A percentile compares a stretch with the other conserved stretches of the same genome.
Evolutionary conservation across 2,329 filamentous ascomycete species (phyloP).

Genomic region (Colletotrichum agaves): DNA sequence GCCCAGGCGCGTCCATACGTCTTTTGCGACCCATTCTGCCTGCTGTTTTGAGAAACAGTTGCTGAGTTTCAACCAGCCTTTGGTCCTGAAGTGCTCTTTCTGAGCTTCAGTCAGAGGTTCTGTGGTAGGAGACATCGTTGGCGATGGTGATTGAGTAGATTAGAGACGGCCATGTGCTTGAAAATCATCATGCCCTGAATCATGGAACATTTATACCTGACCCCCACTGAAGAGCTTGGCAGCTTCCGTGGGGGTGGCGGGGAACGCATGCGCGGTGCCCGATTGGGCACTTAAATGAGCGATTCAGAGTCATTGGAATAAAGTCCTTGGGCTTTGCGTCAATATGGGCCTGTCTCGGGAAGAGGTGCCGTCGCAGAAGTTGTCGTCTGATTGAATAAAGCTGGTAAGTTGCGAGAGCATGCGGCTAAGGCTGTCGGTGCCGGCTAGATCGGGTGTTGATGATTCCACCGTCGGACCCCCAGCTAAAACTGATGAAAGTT

Average conservation of each 20-base stretch:
- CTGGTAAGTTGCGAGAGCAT: background rate
- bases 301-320: background rate
- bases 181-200: background rate
- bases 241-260: conserved; percentile 13
- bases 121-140: conserved; percentile 17
- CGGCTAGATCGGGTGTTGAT: conserved; percentile 8
- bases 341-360: background rate
- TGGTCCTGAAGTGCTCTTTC: conserved; percentile 53
- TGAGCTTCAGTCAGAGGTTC: conserved; percentile 50
- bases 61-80: conserved; percentile 50
- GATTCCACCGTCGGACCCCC: background rate
- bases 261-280: background rate
- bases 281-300: background rate
- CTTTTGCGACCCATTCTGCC: conserved; percentile 48
- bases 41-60: conserved; percentile 52
- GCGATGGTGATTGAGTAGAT: no score
- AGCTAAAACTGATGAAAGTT: no score
- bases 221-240: background rate
- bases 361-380: background rate
- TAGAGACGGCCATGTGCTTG: no score
- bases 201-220: background rate
- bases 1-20: conserved; percentile 73
- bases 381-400: background rate
- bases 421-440: background rate
- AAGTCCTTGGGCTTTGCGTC: background rate